Evolutionary conservation across 257 asterid species (phyloP), one percentile per base, ranked within the genome.

Genomic region (Petunia axillaris): DNA sequence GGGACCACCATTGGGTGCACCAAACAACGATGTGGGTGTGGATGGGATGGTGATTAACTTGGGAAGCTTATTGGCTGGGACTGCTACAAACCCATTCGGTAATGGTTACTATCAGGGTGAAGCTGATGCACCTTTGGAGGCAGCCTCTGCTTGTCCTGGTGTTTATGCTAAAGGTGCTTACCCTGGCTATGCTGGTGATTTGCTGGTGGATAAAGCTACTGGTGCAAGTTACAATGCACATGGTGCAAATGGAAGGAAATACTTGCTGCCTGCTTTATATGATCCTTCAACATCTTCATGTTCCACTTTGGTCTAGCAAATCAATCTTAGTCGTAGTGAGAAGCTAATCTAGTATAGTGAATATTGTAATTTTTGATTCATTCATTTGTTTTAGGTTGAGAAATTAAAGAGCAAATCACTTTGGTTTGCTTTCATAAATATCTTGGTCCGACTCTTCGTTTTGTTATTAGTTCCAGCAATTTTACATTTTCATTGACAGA

Each of bases 201-300:
- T 93, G 84, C 76, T 90, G 86, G 91, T 88, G 76, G 98, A 93
- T 50, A 52, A 75, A 0, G 88, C 91, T 0, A 91, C 83, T 1
- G 98, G 95, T 37, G 98, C 93, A 4, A 93, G 98, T 84, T 93
- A 88, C 68, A 93, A 93, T 85, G 97, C 98, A 38, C 85, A 80
- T 44, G 98, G 97, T 76, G 76, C 85, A 2, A 83, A 86, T 4
- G 92, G 90, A 1, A 86, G 97, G 81, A 93, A 90, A 25, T 93
- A 88, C 46, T 44, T 93, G 85, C 80, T 91, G 44, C 97, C 98
- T 6, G 93, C 95, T 4, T 77, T 93, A 0, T 93, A 87, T 38
- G 97, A 91, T 83, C 98, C 95, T 1, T 65, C 89, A 16, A 90
- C 95, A 0, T 85, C 90, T 3, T 36, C 73, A n/a, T 93, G 98